Evolutionary conservation across 1,284 basidiomycete species (phyloP), one percentile per base, ranked within the genome.

Genomic region (Tilletia walkeri): DNA sequence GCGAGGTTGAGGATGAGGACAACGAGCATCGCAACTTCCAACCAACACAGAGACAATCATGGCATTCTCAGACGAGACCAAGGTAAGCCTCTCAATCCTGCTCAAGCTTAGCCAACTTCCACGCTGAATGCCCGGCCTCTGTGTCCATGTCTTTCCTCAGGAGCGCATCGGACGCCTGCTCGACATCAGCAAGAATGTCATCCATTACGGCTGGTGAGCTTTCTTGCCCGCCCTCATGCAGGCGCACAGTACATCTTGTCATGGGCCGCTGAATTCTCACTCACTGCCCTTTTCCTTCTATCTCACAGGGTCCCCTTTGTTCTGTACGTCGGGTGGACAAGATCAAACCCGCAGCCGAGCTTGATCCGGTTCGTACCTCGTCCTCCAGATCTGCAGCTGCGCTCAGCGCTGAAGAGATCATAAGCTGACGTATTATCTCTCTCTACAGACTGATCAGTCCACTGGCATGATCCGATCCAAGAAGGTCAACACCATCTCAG

Each of bases 261-360:
- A 30, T 30, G 24, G 24, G 24, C 41, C 14, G 41, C 54, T n/a
- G 54, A 30, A 5, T 24, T 56, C 30, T 48, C 16, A 54, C 56
- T 36, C 56, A 24, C 3, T 54, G 34, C 38, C n/a, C 65, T 61
- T n/a, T 63, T 59, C 50, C 41, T 61, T 45, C 9, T 47, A 36
- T 36, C 14, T 38, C 30, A 4, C 69, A 80, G 80, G 80, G 79
- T 82, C 16, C 81, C 81, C 45, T 82, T 82, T 67, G 79, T 82
- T 41, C 77, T 82, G 53, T 82, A 80, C 70, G 75, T 82, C 67
- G 81, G 81, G 36, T 82, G 78, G 75, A 79, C 79, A 67, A 74
- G 76, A 67, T 80, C 78, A 73, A 75, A 76, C 54, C 76, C 78
- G 24, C 80, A 76, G 69, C 81, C 81, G 20, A 82, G 78, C 74